Percentiles rank a stretch among this genome's conserved stretches.
Conservation (phyloP, 1,139 yeast species). For the Citeromyces siamensis region DNA sequence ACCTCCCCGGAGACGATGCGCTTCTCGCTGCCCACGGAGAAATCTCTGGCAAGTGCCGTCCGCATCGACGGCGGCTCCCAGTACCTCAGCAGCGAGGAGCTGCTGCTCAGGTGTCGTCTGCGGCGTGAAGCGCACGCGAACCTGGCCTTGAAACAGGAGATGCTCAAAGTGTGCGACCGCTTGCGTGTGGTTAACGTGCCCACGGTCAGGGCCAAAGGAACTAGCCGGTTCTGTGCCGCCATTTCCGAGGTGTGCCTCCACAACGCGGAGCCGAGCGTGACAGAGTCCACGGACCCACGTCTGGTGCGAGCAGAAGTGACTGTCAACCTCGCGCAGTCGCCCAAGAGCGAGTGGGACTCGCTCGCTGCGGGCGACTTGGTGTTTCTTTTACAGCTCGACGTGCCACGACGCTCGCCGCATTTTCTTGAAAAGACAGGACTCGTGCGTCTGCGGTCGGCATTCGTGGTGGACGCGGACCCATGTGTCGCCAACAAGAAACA, state of each 20-base stretch:
- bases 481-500: too few relatives aligned
- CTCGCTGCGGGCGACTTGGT: conserved; percentile 18
- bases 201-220: neutral
- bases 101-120: neutral
- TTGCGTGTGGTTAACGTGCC: neutral
- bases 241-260: neutral
- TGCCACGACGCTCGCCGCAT: conserved; percentile 6
- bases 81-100: conserved; percentile 2
- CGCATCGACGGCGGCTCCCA: neutral
- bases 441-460: neutral
- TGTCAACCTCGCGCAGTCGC: conserved; percentile 7
- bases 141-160: neutral
- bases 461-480: neutral
- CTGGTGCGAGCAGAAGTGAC: conserved; percentile 9
- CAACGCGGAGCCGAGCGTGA: conserved; percentile 6
- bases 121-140: neutral
- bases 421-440: neutral
- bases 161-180: neutral
- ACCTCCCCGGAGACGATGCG: neutral
- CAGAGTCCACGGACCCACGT: conserved; percentile 12
- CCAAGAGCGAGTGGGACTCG: conserved; percentile 19
- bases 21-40: neutral
- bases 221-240: neutral
- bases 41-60: neutral
- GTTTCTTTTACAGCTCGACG: conserved; percentile 14